Percentiles rank a stretch among this genome's conserved stretches.
Conservation (phyloP, 768 basidiomycete species). For the Harrya chromipes region DNA sequence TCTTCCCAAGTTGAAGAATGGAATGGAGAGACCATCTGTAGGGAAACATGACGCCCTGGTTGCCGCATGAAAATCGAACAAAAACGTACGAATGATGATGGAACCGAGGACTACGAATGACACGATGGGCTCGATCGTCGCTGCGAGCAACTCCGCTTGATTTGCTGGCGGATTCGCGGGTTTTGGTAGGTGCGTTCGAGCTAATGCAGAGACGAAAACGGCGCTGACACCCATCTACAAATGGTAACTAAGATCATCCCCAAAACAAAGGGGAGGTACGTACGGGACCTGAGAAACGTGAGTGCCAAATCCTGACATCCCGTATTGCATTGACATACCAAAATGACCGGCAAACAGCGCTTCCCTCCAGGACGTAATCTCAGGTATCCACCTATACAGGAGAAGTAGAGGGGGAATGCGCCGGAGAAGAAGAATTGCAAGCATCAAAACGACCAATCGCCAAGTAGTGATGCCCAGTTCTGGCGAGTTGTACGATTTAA, state of each 20-base stretch:
- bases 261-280: constrained; percentile 19
- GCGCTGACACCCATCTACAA: constrained; percentile 87
- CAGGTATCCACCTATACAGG: constrained; percentile 83
- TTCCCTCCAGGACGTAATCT: constrained; percentile 80
- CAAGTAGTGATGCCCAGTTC: constrained; percentile 64
- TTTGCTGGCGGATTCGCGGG: constrained; percentile 58
- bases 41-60: not conserved
- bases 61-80: not conserved
- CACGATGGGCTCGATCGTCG: constrained; percentile 76
- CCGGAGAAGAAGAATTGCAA: constrained; percentile 69
- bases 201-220: constrained; percentile 81
- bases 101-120: constrained; percentile 86
- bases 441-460: constrained; percentile 64
- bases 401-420: constrained; percentile 77
- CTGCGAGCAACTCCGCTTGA: constrained; percentile 71
- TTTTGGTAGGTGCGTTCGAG: constrained; percentile 55
- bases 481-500: constrained; percentile 51
- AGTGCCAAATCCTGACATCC: not conserved
- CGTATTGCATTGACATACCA: constrained; percentile 40
- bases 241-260: not conserved
- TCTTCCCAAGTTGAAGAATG: constrained; percentile 57
- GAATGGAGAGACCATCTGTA: constrained; percentile 67
- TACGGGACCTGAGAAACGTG: constrained; percentile 46
- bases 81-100: constrained; percentile 69
- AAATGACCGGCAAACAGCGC: constrained; percentile 93